Percentiles rank a stretch among this genome's conserved stretches.
Conservation (phyloP, 2,329 filamentous ascomycete genomes). For the Paraphoma chrysanthemicola region DNA sequence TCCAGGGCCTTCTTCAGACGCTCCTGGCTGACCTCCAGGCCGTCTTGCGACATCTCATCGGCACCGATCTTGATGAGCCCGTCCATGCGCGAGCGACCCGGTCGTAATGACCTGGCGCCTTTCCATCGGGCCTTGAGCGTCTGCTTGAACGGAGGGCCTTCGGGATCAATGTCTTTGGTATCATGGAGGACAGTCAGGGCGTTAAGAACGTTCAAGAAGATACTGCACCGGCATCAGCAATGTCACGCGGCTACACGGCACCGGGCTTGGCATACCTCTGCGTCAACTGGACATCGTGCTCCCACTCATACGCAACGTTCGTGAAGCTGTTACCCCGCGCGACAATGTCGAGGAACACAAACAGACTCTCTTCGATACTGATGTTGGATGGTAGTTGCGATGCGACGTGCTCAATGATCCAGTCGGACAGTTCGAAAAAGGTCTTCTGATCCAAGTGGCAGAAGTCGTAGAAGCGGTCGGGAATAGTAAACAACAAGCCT, state of each 20-base stretch:
- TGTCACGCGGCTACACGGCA: slow-evolving; percentile 2
- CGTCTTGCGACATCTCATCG: slow-evolving; percentile 38
- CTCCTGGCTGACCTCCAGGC: slow-evolving; percentile 43
- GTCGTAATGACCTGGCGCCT: slow-evolving; percentile 37
- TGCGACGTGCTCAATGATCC: slow-evolving; percentile 43
- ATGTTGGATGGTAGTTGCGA: slow-evolving; percentile 38
- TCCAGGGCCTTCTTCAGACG: slow-evolving; percentile 40
- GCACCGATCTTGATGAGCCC: slow-evolving; percentile 44
- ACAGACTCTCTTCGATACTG: slow-evolving; percentile 46
- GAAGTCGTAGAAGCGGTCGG: slow-evolving; percentile 47
- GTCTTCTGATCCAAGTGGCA: slow-evolving; percentile 48
- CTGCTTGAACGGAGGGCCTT: slow-evolving; percentile 40
- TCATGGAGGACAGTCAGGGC: slow-evolving; percentile 42
- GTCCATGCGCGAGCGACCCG: slow-evolving; percentile 37
- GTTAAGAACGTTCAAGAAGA: slow-evolving; percentile 45
- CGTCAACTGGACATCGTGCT: slow-evolving; percentile 44
- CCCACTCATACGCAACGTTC: slow-evolving; percentile 40
- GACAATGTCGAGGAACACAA: slow-evolving; percentile 47
- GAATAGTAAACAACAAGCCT: slow-evolving; percentile 43
- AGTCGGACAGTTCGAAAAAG: slow-evolving; percentile 47
- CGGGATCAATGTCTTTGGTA: slow-evolving; percentile 37
- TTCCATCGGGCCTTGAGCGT: slow-evolving; percentile 41
- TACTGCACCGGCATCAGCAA: slow-evolving; percentile 31
- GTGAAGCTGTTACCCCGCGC: slow-evolving; percentile 46
- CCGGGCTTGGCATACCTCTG: slow-evolving; percentile 37